Base-by-base conservation (phyloP, 2,329 filamentous ascomycete species). In the Elsinoe necatrix region DNA sequence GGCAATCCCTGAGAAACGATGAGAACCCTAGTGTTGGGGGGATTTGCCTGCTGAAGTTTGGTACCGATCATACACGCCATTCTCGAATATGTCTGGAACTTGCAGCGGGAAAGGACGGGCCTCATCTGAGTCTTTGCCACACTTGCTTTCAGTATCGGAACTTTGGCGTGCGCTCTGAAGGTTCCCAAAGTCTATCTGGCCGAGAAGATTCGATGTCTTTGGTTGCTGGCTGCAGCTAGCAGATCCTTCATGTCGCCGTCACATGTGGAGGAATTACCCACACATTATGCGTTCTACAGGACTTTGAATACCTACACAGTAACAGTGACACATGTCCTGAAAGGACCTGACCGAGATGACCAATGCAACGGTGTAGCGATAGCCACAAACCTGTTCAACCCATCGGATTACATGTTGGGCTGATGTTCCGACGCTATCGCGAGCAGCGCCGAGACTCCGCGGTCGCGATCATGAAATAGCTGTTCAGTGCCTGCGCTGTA, bases 231-330 rank as follows among this genome's bases (percentile, higher is more conserved):
- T 51, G 56, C 16, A 68, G 65, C 39, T 66, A 69, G 52, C 66
- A 69, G 56, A 62, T 67, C 9, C 57, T 69, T 5, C 66, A 69
- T 61, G 56, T 65, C 14, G 63, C 65, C 54, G 63, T 68, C 27
- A 58, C 68, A 11, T 55, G 31, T 20, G 51, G 34, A 41, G 64
- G 58, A 0, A 31, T 66, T 9, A 56, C 57, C 23, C 61, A 66
- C 56, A 60, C 59, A 57, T 6, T 61, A 39, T 65, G 66, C 2
- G 47, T 68, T 14, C 27, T 66, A 20, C 45, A 57, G 43, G 55
- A 41, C 5, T 56, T 50, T 23, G 54, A 56, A 21, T 50, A 25
- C 21, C 21, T 47, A 4, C 54, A 56, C 41, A 18, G 23, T n/a
- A 21, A 47, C 4, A 25, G 16, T 12, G 25, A 47, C 27, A 56